phyloP scores from a whole-genome alignment of 225 moss, liverwort and hornwort species.

The Takakia lepidozioides region DNA sequence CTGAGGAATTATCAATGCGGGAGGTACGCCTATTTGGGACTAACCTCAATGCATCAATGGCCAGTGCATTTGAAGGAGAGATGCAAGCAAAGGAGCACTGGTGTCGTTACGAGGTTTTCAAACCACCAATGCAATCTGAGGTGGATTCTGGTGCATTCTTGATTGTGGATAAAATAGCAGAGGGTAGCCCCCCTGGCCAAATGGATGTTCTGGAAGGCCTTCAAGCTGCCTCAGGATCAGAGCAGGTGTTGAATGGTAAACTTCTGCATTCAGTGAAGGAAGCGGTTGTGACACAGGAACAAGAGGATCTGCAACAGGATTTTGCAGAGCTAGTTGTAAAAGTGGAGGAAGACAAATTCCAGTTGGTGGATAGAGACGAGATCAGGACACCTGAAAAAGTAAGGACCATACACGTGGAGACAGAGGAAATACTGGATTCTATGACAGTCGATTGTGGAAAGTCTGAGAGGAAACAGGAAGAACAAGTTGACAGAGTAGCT shows the following conservation, averaged over 20 bases:
- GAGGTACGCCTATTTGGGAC: slow-evolving; percentile 55
- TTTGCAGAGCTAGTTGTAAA: slow-evolving; percentile 3
- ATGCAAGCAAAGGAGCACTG: slow-evolving; percentile 8
- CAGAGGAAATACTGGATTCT: too few relatives aligned
- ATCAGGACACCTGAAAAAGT: slow-evolving; percentile 1
- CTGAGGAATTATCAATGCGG: slow-evolving; percentile 3
- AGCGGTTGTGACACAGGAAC: slow-evolving; percentile 1
- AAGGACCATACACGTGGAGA: too few relatives aligned
- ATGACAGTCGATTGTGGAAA: too few relatives aligned
- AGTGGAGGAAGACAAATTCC: slow-evolving; percentile 6
- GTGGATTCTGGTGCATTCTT: too few relatives aligned
- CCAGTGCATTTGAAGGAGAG: slow-evolving; percentile 11
- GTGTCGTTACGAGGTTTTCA: slow-evolving; percentile 4
- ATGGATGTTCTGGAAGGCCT: too few relatives aligned
- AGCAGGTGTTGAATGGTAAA: background rate
- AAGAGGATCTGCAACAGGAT: slow-evolving; percentile 10
- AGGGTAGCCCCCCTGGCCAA: too few relatives aligned
- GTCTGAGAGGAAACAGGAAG: too few relatives aligned
- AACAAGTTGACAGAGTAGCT: too few relatives aligned
- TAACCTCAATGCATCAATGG: slow-evolving; percentile 40
- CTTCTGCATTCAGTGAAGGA: slow-evolving; percentile 1
- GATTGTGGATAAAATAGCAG: too few relatives aligned
- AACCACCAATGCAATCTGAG: slow-evolving; percentile 10
- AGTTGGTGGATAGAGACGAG: slow-evolving; percentile 12
- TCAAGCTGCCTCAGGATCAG: background rate